Base-by-base conservation (phyloP, 2,329 filamentous ascomycete species). In the Teratosphaeria zuluensis region DNA sequence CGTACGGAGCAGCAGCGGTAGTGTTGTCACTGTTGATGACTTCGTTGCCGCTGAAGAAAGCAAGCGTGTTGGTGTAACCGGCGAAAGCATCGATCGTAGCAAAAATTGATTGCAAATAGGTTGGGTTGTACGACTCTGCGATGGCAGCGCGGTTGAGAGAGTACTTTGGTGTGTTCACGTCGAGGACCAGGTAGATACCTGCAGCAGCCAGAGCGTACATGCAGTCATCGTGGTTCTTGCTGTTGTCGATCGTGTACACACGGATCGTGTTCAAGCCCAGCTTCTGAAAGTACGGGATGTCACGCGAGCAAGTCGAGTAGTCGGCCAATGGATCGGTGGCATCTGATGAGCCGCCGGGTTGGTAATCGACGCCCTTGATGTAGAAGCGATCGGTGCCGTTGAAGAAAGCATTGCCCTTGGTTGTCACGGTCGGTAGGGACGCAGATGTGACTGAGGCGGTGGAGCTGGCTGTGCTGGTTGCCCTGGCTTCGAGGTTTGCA, bases 171-270 rank as follows among this genome's bases (percentile, higher is more conserved):
- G 81, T 92, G 83, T 95, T 95, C 79, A 92, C 88, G 69, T 95
- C 90, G 55, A 95, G 80, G 42, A 92, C 89, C 55, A 95, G 83
- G 79, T 95, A 96, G 79, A 96, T 96, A 66, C 89, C 89, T 61
- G 89, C 90, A 67, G 88, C 87, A 53, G 84, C 85, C 60, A 95
- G 81, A 38, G 82, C 80, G 61, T 81, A 78, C 91, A 96, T 96
- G 79, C 91, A 96, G 62, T 84, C 81, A 67, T 91, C 85, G 76
- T 96, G 91, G 73, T 86, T 76, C 68, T 79, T 76, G 57, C 84
- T 85, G 81, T 95, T 95, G 79, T 96, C 91, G 65, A 94, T 85
- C n/a, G 88, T 89, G 81, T 96, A 96, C 61, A 95, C 88, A 74
- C 91, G 90, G 72, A 96, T 81, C 24, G 90, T 90, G 80, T 96